These are phyloP conservation scores for Yueomyces sinensis DNA, from an alignment of 805 yeast genomes.

Conservation along the genomic window DNA sequence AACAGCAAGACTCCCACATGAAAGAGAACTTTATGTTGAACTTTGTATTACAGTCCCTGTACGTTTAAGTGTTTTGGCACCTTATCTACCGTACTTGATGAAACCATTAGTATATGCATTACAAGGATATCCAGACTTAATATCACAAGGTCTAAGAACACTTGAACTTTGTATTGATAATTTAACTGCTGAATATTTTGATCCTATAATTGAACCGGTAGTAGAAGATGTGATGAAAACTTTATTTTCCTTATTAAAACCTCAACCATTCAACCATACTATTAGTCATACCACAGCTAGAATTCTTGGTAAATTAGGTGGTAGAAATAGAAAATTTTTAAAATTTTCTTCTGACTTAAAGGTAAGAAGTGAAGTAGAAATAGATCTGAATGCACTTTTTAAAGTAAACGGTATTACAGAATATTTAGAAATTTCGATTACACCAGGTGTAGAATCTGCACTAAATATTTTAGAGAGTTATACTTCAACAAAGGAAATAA, in stretches of 20 bases:
- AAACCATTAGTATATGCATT: slow-evolving; percentile 84
- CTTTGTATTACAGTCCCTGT: slow-evolving; percentile 94
- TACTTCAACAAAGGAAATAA: slow-evolving; percentile 41
- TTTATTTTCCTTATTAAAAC: slow-evolving; percentile 78
- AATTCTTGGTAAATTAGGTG: slow-evolving; percentile 90
- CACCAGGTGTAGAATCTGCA: slow-evolving; percentile 76
- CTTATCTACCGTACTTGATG: slow-evolving; percentile 79
- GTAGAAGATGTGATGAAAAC: slow-evolving; percentile 90
- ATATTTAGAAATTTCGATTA: slow-evolving; percentile 58
- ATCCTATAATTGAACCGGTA: slow-evolving; percentile 94
- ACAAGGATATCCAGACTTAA: slow-evolving; percentile 81
- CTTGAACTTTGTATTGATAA: slow-evolving; percentile 93
- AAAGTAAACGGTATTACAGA: slow-evolving; percentile 53
- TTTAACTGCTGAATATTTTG: slow-evolving; percentile 89
- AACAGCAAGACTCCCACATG: slow-evolving; percentile 78
- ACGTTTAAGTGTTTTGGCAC: slow-evolving; percentile 81
- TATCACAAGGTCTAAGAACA: slow-evolving; percentile 88
- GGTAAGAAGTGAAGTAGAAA: slow-evolving; percentile 40
- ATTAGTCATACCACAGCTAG: slow-evolving; percentile 91
- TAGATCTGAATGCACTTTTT: slow-evolving; percentile 57
- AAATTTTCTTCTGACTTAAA: slow-evolving; percentile 59
- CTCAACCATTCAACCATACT: slow-evolving; percentile 88
- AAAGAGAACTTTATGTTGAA: slow-evolving; percentile 89
- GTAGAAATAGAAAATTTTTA: slow-evolving; percentile 80
- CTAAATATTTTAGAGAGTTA: slow-evolving; percentile 61